Evolutionary conservation across 345 rosid genomes (phyloP).

Genomic region (Eucalyptus sp.): DNA sequence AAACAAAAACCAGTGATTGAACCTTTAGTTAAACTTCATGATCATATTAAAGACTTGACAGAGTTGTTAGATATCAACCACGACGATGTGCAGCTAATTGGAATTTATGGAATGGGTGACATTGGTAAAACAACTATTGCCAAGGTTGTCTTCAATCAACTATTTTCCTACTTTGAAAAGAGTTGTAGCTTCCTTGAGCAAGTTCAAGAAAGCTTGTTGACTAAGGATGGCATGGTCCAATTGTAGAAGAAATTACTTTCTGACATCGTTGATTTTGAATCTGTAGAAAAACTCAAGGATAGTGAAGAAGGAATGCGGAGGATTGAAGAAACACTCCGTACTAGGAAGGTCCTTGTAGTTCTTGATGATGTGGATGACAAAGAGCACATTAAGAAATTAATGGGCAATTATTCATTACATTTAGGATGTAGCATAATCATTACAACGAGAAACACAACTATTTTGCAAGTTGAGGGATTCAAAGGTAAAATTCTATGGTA

Average conservation of each 20-base stretch:
- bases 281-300: rapidly evolving
- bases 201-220: neutral
- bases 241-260: neutral
- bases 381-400: neutral
- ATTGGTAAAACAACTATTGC: neutral
- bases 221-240: rapidly evolving
- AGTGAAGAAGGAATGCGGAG: neutral
- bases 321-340: neutral
- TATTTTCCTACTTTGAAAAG: neutral
- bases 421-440: neutral
- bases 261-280: neutral
- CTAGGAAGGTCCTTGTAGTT: neutral
- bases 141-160: neutral
- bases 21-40: neutral
- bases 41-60: neutral
- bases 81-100: neutral
- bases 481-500: rapidly evolving
- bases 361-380: neutral
- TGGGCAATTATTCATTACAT: neutral
- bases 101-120: neutral
- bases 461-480: rapidly evolving
- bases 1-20: neutral
- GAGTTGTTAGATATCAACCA: neutral
- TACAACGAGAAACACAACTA: rapidly evolving
- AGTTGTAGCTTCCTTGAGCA: neutral